Evolutionary conservation across 768 basidiomycete genomes (phyloP).

Genomic region (Trametes meyenii): DNA sequence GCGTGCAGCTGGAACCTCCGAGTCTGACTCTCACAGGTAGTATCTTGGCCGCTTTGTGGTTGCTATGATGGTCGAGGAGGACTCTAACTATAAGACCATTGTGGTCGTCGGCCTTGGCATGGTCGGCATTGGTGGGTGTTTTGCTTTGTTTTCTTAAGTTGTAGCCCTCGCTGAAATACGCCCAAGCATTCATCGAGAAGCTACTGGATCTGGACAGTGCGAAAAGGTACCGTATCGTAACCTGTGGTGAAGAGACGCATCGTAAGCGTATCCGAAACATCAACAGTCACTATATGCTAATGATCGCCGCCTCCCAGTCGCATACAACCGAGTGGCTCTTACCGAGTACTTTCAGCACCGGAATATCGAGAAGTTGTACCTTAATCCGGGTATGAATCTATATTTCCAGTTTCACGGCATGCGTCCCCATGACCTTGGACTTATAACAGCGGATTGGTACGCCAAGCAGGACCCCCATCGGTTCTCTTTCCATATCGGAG

Average conservation of each 20-base stretch:
- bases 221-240: conserved; percentile 54
- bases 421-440: not conserved
- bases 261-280: conserved; percentile 28
- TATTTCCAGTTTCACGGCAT: not conserved
- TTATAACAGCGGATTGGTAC: conserved; percentile 56
- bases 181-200: conserved; percentile 68
- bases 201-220: conserved; percentile 57
- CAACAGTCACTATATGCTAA: not conserved
- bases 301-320: conserved; percentile 35
- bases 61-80: not conserved
- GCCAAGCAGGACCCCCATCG: conserved; percentile 55
- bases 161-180: not conserved
- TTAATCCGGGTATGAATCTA: conserved; percentile 46
- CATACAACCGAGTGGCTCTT: conserved; percentile 59
- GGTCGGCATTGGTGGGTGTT: conserved; percentile 57
- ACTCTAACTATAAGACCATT: conserved; percentile 32
- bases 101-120: conserved; percentile 58
- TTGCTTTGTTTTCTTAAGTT: not conserved
- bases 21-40: too few relatives aligned
- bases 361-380: conserved; percentile 58
- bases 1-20: too few relatives aligned
- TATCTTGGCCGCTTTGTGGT: not conserved
- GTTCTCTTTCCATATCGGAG: conserved; percentile 55
- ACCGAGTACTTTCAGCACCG: conserved; percentile 68
- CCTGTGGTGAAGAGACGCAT: conserved; percentile 58